Evolutionary conservation across 176 grass and related monocot species (phyloP), one percentile per base, ranked within the genome.

Genomic region (Elymus sibiricus): DNA sequence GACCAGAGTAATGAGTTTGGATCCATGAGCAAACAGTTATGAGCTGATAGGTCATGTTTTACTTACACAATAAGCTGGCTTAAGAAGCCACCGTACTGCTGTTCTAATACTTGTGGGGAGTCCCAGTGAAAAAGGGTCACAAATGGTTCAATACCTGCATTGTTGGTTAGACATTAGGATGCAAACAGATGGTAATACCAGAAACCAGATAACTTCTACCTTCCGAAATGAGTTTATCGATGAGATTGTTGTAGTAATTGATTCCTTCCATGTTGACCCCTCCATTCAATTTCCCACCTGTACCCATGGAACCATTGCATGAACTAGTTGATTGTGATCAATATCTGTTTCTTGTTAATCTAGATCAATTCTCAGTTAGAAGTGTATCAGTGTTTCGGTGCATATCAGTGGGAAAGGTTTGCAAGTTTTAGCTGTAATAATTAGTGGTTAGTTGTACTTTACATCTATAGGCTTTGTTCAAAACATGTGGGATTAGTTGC

Each of bases 111-210:
- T 90, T 98, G 93, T 11, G 96, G 93, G 46, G 84, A 91, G 86
- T 98, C 96, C 91, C 91, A 95, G 53, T 98, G 93, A 79, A 95
- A 98, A 82, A 98, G 92, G 58, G 96, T 95, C 46, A 94, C 90
- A 21, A 98, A 92, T 46, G 96, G 92, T 84, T 95, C 77, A 29
- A 98, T 15, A 16, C 94, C 92, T 98, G 84, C 76, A 85, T 83
- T 85, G 25, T 53, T 82, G 9, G 7, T 78, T 61, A 76, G 13
- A 76, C 14, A 26, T 84, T 65, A 84, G 79, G 38, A 62, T 70
- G 46, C 10, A 28, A 40, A 69, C 2, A 51, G 7, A 61, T 74
- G 61, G 3, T 55, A 39, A 86, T 67, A 70, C 13, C 34, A 40
- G 14, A 47, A 87, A 87, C 19, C 25, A 62, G 43, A 17, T 15